These are phyloP conservation scores for Stachybotrys elegans DNA, from an alignment of 2,329 filamentous ascomycete genomes.

Conservation along the genomic window DNA sequence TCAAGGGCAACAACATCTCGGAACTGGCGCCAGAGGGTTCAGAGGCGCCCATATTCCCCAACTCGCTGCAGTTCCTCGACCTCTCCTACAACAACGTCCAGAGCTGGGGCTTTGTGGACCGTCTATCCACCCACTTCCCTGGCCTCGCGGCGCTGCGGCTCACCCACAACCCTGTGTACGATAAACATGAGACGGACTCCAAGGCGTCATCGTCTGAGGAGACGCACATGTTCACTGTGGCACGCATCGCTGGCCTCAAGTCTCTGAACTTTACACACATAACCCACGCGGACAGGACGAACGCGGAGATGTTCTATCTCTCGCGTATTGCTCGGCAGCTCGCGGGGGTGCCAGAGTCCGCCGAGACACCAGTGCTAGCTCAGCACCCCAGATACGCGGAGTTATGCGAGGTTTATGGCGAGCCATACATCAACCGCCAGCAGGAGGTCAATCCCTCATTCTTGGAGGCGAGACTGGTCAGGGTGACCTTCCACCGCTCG, in stretches of 20 bases:
- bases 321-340: slow-evolving; percentile 76
- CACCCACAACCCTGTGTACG: slow-evolving; percentile 80
- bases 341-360: slow-evolving; percentile 47
- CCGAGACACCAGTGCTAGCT: slow-evolving; percentile 50
- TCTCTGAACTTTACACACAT: slow-evolving; percentile 71
- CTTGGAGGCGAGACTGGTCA: slow-evolving; percentile 72
- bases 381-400: slow-evolving; percentile 68
- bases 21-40: slow-evolving; percentile 24
- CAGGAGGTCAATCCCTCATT: slow-evolving; percentile 67
- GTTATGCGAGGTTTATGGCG: slow-evolving; percentile 72
- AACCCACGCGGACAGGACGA: slow-evolving; percentile 67
- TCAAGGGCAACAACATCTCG: slow-evolving; percentile 73
- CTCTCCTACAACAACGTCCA: slow-evolving; percentile 66
- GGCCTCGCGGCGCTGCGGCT: slow-evolving; percentile 71
- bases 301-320: slow-evolving; percentile 92
- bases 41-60: slow-evolving; percentile 42
- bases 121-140: slow-evolving; percentile 63
- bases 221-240: slow-evolving; percentile 83
- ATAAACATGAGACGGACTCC: slow-evolving; percentile 40
- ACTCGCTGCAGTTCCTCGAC: slow-evolving; percentile 60
- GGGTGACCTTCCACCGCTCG: slow-evolving; percentile 46
- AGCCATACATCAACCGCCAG: slow-evolving; percentile 57
- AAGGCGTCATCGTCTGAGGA: slow-evolving; percentile 61
- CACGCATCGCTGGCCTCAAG: slow-evolving; percentile 63
- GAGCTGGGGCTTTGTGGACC: slow-evolving; percentile 70